phyloP scores from a whole-genome alignment of 1,139 yeast genomes.

The Taphrina populina region DNA sequence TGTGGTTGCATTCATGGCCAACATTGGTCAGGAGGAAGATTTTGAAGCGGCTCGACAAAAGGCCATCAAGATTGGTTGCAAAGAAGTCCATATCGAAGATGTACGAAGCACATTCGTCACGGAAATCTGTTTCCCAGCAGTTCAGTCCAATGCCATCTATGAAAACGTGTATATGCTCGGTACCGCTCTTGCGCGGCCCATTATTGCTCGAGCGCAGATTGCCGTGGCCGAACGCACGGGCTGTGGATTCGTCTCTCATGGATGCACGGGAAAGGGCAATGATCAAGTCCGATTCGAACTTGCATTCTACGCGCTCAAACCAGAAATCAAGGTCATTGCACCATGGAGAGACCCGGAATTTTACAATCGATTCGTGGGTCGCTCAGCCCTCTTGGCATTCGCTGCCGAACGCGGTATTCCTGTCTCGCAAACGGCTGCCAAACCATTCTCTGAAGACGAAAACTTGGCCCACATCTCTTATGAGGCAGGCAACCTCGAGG shows the following conservation, averaged over 20 bases:
- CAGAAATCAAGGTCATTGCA: slow-evolving; percentile 93
- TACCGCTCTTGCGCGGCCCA: slow-evolving; percentile 97
- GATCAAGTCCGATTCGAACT: slow-evolving; percentile 98
- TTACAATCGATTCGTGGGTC: slow-evolving; percentile 94
- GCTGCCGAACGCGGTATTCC: slow-evolving; percentile 89
- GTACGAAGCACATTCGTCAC: slow-evolving; percentile 93
- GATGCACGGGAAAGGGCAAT: slow-evolving; percentile 99
- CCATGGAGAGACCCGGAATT: slow-evolving; percentile 99
- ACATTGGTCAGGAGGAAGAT: slow-evolving; percentile 67
- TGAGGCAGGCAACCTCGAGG: slow-evolving; percentile 98
- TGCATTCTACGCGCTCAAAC: slow-evolving; percentile 94
- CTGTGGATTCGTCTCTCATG: slow-evolving; percentile 97
- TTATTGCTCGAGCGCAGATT: slow-evolving; percentile 96
- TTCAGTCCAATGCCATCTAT: slow-evolving; percentile 93
- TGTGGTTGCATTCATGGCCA: slow-evolving; percentile 75
- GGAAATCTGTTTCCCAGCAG: slow-evolving; percentile 87
- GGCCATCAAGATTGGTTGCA: slow-evolving; percentile 95
- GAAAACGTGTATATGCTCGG: slow-evolving; percentile 95
- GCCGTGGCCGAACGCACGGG: slow-evolving; percentile 95
- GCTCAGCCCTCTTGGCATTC: slow-evolving; percentile 90
- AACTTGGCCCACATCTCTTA: slow-evolving; percentile 97
- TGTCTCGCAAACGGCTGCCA: slow-evolving; percentile 94
- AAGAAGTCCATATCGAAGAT: slow-evolving; percentile 89
- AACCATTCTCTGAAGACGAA: slow-evolving; percentile 99
- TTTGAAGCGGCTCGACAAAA: slow-evolving; percentile 95